Base-by-base conservation (phyloP, 1,284 basidiomycete species). In the Ceratobasidium sp. region DNA sequence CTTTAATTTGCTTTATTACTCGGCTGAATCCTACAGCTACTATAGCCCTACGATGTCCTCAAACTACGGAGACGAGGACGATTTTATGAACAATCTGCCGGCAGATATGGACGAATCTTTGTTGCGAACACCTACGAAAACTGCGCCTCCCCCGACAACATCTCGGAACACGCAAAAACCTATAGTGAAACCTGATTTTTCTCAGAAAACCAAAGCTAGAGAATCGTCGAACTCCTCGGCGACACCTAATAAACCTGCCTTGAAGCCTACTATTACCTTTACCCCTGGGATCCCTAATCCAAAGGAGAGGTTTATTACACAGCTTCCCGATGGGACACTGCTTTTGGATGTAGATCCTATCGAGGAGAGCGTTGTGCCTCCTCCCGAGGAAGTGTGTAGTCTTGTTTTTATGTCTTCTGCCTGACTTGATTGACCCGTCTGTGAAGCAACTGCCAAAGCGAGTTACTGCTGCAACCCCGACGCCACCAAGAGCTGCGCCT, bases 61-160 rank as follows among this genome's bases (percentile, higher is more conserved):
- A 28, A 44, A 73, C 43, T 67, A 69, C n/a, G 74, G 76, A 23
- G 77, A 79, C 49, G 81, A 81, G 64, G 77, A 80, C 54, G 78
- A 78, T n/a, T 66, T 82, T 71, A 79, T 82, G 79, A 79, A 79
- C 35, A 77, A 77, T 35, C 76, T 82, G 18, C 76, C 82, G 54
- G 78, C 80, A 4, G 81, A 81, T 1, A 74, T 82, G 43, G 81
- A 82, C 73, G 80, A 79, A 57, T 79, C 78, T 32, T 75, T 79
- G 49, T 80, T 81, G 50, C 78, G 55, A 77, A 77, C 55, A 49
- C 75, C 52, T 61, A 28, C 54, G 38, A 59, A 66, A 72, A 18
- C 57, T 30, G 13, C 46, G 70, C 41, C 62, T 71, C 8, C 73
- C 4, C 41, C 46, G 52, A 26, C 58, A 14, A 41, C 58, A 13